A percentile compares a stretch with the other conserved stretches of the same genome.
phyloP scores from a whole-genome alignment of 805 yeast species.

The Wickerhamomyces xylosicus region DNA sequence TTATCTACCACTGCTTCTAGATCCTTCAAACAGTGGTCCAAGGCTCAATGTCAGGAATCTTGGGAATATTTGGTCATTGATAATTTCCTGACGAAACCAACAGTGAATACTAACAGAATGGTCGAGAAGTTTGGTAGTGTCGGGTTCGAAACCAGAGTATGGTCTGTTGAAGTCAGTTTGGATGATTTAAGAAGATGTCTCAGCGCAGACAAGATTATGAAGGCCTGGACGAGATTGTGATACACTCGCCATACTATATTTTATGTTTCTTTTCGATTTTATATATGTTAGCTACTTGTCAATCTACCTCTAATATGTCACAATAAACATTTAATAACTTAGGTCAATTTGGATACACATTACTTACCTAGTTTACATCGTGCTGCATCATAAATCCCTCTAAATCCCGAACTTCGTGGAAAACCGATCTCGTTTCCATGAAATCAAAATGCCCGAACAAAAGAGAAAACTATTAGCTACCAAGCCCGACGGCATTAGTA shows the following conservation, averaged over 20 bases:
- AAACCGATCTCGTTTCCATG: too few species aligned
- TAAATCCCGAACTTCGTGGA: too few species aligned
- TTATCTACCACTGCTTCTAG: constrained; percentile 20
- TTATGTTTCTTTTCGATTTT: too few species aligned
- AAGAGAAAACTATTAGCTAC: too few species aligned
- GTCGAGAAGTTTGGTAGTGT: constrained; percentile 10
- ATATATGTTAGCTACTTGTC: too few species aligned
- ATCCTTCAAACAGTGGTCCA: constrained; percentile 43
- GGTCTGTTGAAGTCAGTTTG: constrained; percentile 18
- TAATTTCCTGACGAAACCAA: constrained; percentile 13
- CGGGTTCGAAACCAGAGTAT: constrained; percentile 16
- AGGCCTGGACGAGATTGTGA: constrained; percentile 15
- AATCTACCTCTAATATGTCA: too few species aligned
- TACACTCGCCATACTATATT: too few species aligned
- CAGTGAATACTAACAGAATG: constrained; percentile 1
- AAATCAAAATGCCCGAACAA: too few species aligned
- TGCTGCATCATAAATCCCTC: too few species aligned
- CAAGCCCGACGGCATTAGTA: not conserved
- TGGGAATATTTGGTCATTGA: constrained; percentile 55
- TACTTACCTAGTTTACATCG: too few species aligned
- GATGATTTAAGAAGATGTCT: constrained; percentile 17
- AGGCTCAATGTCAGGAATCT: constrained; percentile 48
- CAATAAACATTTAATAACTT: too few species aligned
- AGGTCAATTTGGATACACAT: too few species aligned
- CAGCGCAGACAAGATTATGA: constrained; percentile 9